These are phyloP conservation scores for Hypoxylon lienhwacheense DNA, from an alignment of 495 filamentous ascomycete species.

Conservation along the genomic window DNA sequence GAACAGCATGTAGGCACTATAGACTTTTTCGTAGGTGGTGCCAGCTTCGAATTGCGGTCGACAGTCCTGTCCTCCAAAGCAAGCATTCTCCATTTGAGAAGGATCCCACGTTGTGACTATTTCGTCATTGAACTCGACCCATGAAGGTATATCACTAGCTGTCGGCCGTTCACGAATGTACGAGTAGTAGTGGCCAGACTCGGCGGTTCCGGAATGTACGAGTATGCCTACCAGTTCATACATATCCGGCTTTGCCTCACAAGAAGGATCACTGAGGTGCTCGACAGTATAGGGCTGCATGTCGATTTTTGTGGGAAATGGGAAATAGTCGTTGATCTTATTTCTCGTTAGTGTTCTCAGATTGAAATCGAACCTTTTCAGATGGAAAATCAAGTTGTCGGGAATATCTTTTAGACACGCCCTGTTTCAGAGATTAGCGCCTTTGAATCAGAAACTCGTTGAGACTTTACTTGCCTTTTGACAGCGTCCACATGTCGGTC, in stretches of 20 bases:
- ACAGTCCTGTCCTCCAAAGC: slow-evolving; percentile 76
- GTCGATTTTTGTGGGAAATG: slow-evolving; percentile 82
- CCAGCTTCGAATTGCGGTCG: slow-evolving; percentile 50
- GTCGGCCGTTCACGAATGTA: slow-evolving; percentile 82
- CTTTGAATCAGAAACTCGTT: not conserved
- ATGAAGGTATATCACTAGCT: slow-evolving; percentile 52
- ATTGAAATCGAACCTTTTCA: slow-evolving; percentile 97
- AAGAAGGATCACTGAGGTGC: slow-evolving; percentile 68
- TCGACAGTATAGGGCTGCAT: slow-evolving; percentile 90
- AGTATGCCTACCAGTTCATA: slow-evolving; percentile 93
- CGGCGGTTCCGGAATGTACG: slow-evolving; percentile 89
- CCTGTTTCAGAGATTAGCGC: slow-evolving; percentile 44
- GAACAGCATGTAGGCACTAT: slow-evolving; percentile 97
- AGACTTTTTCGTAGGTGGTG: slow-evolving; percentile 63
- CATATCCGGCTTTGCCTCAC: slow-evolving; percentile 60
- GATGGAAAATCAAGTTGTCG: slow-evolving; percentile 90
- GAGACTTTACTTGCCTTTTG: slow-evolving; percentile 61
- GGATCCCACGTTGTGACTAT: slow-evolving; percentile 76
- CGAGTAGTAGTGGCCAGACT: slow-evolving; percentile 97
- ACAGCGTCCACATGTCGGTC: slow-evolving; percentile 91
- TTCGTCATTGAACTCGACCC: slow-evolving; percentile 95
- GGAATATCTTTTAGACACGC: slow-evolving; percentile 93
- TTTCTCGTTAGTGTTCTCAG: slow-evolving; percentile 76
- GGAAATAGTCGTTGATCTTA: slow-evolving; percentile 95
- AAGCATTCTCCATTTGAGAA: slow-evolving; percentile 66